These are phyloP conservation scores for Salix caprea DNA, from an alignment of 345 rosid genomes.

Conservation along the genomic window DNA sequence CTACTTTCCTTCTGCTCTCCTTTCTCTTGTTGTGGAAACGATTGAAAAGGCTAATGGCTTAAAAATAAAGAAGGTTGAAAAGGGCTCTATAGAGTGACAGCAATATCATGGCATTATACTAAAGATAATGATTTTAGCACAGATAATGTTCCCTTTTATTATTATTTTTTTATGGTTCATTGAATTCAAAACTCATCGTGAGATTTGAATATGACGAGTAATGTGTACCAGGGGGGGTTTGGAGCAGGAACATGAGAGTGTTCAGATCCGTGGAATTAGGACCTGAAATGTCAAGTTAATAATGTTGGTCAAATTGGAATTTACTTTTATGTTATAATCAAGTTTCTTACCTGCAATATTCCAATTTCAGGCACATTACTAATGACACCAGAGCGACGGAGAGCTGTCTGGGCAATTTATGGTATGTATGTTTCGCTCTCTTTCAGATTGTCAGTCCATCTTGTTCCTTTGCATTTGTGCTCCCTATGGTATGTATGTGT, in stretches of 20 bases:
- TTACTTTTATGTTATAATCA: background rate
- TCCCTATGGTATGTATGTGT: background rate
- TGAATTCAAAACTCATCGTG: too few species aligned
- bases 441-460: background rate
- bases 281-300: too few species aligned
- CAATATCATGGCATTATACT: background rate
- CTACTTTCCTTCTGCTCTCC: background rate
- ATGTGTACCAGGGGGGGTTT: too few species aligned
- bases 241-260: too few species aligned
- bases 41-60: background rate
- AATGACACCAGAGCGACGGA: constrained; percentile 47
- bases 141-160: background rate
- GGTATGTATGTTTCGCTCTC: constrained; percentile 24
- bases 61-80: background rate
- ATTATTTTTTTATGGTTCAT: too few species aligned
- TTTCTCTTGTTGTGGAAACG: background rate
- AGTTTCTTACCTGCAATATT: background rate
- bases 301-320: background rate
- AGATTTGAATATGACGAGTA: too few species aligned
- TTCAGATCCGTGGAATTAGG: too few species aligned
- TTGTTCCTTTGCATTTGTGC: background rate
- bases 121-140: background rate
- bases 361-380: constrained; percentile 44
- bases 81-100: background rate
- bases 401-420: constrained; percentile 59